Evolutionary conservation across 202 grass and related monocot species (phyloP).

Genomic region (Schoenoplectus tabernaemontani): DNA sequence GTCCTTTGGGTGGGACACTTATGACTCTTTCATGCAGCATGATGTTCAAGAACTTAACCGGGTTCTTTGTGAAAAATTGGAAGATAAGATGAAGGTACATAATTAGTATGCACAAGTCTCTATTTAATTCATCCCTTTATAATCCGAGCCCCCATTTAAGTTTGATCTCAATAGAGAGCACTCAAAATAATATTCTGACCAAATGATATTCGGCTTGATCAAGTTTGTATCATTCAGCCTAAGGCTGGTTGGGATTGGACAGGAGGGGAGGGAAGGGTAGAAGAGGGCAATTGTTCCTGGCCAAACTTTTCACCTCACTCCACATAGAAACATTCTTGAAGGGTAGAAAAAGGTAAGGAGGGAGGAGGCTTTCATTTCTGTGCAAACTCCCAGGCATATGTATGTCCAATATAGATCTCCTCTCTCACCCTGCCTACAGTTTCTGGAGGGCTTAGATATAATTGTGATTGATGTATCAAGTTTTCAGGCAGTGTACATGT

Average conservation of each 20-base stretch:
- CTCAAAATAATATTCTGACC: background rate
- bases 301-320: background rate
- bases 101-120: background rate
- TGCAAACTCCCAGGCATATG: background rate
- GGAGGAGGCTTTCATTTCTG: background rate
- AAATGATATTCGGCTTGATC: background rate
- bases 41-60: conserved; percentile 93
- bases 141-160: background rate
- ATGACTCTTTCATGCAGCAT: conserved; percentile 98
- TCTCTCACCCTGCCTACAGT: background rate
- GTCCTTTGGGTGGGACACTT: conserved; percentile 96
- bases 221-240: background rate
- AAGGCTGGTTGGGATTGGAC: background rate
- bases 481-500: background rate
- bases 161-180: conserved; percentile 1
- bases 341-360: background rate
- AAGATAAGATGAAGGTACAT: conserved; percentile 95
- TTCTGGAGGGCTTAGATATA: no score
- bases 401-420: background rate
- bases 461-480: background rate
- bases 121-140: conserved; percentile 3
- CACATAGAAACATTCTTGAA: background rate
- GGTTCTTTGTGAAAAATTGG: conserved; percentile 97
- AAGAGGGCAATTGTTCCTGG: background rate
- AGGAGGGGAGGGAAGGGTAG: background rate